Base-by-base conservation (phyloP, 2,329 filamentous ascomycete species). In the Aspergillus fumigatiaffinis region DNA sequence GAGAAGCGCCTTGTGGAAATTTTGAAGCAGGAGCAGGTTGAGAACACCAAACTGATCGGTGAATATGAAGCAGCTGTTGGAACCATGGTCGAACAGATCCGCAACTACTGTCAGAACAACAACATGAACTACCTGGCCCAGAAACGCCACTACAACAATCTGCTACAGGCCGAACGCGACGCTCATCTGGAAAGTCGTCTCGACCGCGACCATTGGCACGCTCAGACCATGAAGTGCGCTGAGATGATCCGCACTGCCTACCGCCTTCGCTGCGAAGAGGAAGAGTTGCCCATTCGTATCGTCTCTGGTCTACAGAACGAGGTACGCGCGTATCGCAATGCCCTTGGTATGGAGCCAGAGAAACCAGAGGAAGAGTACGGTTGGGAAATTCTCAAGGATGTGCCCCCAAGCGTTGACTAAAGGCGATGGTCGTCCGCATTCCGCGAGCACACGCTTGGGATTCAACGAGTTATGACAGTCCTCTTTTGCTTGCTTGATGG, bases 121-220 rank as follows among this genome's bases (percentile, higher is more conserved):
- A 79, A 80, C 57, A 73, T 75, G 67, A 72, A 79, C 50, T 79
- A 74, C 58, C 71, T 80, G 6, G 68, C 74, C 4, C 77, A 80
- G 60, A 77, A 77, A 60, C 73, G 71, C 46, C 77, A 79, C 61
- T 81, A 80, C 67, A 80, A 80, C 62, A 73, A 78, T 48, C 73
- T 81, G 4, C 71, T 81, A 14, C 79, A 81, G 59, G 75, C 75
- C 9, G 79, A 81, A 62, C 79, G 79, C 46, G 79, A 81, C 59
- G 73, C 77, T 4, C 79, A 81, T 57, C 65, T 81, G 23, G 68
- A 77, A 48, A 77, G 77, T 59, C 76, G 79, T n/a, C 66, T 80
- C 9, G 78, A 80, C 56, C 74, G 77, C 7, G 78, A 80, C 58
- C 72, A 80, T 59, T 80, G 77, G 78, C 77, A 80, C 57, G 70